phyloP scores from a whole-genome alignment of 768 basidiomycete genomes.

The Rickenella mellea region DNA sequence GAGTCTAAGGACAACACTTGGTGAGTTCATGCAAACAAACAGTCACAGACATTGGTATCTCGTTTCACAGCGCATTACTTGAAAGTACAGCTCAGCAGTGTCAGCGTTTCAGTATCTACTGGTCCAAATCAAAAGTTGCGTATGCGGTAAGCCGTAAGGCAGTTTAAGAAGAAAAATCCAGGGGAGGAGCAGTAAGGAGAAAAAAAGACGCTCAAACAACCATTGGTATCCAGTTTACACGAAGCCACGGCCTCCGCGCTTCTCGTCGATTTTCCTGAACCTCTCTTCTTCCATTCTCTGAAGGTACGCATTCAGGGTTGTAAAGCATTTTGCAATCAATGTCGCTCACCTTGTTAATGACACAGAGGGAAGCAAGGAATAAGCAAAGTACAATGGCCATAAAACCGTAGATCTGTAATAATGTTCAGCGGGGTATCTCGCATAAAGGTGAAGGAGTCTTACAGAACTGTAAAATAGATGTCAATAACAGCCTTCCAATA shows the following conservation, averaged over 20 bases:
- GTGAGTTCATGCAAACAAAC: no score
- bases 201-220: background rate
- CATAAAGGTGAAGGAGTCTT: constrained; percentile 16
- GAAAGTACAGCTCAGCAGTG: no score
- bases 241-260: constrained; percentile 80
- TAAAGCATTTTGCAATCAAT: background rate
- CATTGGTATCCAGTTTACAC: constrained; percentile 38
- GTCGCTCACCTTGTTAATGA: constrained; percentile 63
- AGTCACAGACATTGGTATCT: no score
- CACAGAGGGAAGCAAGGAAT: constrained; percentile 73
- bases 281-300: constrained; percentile 75
- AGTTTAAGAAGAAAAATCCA: no score
- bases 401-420: constrained; percentile 62
- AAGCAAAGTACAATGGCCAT: constrained; percentile 71
- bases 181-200: background rate
- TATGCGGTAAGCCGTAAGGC: no score
- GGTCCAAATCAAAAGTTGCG: no score
- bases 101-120: no score
- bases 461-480: constrained; percentile 31
- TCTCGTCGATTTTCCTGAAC: constrained; percentile 83
- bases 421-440: constrained; percentile 3
- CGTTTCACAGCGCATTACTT: no score
- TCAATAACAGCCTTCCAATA: background rate
- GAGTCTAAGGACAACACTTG: no score
- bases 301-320: background rate